Conservation (phyloP, 768 basidiomycete species). For the Leucogyrophana mollusca region DNA sequence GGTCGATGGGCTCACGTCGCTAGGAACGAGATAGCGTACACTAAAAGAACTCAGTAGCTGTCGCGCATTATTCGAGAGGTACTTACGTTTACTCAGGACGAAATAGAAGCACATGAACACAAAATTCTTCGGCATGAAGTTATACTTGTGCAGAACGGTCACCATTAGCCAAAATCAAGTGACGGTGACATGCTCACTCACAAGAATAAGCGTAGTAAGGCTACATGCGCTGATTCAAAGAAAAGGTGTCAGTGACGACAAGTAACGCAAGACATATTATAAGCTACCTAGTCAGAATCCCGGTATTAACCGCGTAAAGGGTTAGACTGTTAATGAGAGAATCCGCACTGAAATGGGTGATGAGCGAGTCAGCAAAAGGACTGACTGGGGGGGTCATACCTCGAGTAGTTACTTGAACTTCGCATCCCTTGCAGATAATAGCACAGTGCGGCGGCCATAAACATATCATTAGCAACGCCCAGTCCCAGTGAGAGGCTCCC, state of each 20-base stretch:
- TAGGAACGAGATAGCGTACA: constrained; percentile 66
- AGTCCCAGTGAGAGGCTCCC: constrained; percentile 49
- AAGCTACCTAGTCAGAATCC: constrained; percentile 56
- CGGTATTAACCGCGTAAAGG: constrained; percentile 64
- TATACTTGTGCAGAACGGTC: constrained; percentile 42
- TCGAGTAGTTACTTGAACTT: constrained; percentile 43
- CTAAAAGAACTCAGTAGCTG: constrained; percentile 26
- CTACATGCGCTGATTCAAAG: constrained; percentile 24
- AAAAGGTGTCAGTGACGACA: background rate
- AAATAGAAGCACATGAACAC: constrained; percentile 65
- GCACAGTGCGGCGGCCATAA: constrained; percentile 50
- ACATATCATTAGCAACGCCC: constrained; percentile 49
- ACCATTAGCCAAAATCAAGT: background rate
- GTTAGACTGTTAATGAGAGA: constrained; percentile 55
- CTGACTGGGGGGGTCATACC: constrained; percentile 27
- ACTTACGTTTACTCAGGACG: constrained; percentile 62
- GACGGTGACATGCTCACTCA: constrained; percentile 27
- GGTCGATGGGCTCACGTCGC: constrained; percentile 48
- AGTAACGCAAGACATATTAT: background rate
- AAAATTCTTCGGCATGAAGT: constrained; percentile 51
- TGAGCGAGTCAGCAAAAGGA: background rate
- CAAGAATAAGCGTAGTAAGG: constrained; percentile 52
- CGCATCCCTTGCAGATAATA: constrained; percentile 54
- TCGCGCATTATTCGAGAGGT: background rate
- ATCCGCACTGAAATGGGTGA: constrained; percentile 40